Evolutionary conservation across 345 rosid genomes (phyloP), one percentile per base, ranked within the genome.

Genomic region (Hibiscus mutabilis): DNA sequence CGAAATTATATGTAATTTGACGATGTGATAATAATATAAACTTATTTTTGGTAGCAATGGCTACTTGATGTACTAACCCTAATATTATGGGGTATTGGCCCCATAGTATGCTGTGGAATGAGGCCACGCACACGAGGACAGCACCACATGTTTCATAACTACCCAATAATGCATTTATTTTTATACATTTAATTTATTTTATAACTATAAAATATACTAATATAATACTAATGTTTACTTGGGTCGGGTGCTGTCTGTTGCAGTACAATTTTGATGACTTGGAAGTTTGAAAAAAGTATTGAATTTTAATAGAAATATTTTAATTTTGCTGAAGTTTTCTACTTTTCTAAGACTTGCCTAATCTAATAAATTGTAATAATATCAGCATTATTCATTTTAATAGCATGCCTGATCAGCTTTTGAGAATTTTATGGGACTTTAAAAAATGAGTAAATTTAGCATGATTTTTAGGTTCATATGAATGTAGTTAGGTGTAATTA

Each of bases 61-160:
- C 33, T 29, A 29, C 33, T 29, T 29, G 33, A 29, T 29, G 33
- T 29, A 25, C 27, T 25, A 29, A 35, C 40, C 5, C 24, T 65
- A 42, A 44, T 22, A 3, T 24, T 65, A 5, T 52, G 22, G 22
- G 10, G 22, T 49, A 52, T n/a, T 56, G 60, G 60, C 27, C 59
- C 60, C 44, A 22, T 11, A 33, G 35, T 29, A 74, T 42, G 78
- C 44, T 15, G 70, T 78, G 81, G 87, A 79, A 84, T 74, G 84
- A 83, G 80, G 84, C 83, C 85, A 80, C 75, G 87, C 87, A 80
- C 87, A 83, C 87, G 87, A 82, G 87, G 87, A 86, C 86, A 64
- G 21, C 79, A 74, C 78, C 87, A 76, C 56, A 76, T 75, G 74
- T 70, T 79, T 8, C 69, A 46, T 49, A 58, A 46, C 67, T 61